A percentile compares a stretch with the other conserved stretches of the same genome.
Evolutionary conservation across 2,329 filamentous ascomycete genomes (phyloP).

Genomic region (Cercospora berteroae): DNA sequence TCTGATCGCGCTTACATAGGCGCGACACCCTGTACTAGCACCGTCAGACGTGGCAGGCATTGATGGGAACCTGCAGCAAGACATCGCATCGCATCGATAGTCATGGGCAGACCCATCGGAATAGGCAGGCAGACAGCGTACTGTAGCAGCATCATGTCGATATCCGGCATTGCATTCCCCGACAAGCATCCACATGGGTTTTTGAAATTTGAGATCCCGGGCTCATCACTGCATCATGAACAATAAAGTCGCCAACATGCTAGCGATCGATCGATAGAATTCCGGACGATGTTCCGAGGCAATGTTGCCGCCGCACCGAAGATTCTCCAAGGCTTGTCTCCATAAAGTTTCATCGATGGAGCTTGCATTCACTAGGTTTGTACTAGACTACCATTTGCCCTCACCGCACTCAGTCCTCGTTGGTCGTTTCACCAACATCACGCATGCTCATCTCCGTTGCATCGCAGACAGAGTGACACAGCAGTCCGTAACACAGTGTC

Average conservation of each 20-base stretch:
- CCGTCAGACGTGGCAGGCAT: background rate
- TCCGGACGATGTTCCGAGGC: background rate
- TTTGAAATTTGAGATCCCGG: background rate
- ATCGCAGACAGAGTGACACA: background rate
- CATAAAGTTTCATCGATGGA: background rate
- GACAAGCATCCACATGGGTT: background rate
- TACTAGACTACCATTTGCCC: background rate
- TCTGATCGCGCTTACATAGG: constrained; percentile 20
- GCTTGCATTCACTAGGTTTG: background rate
- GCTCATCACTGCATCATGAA: background rate
- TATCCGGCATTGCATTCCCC: background rate
- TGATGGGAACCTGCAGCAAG: background rate
- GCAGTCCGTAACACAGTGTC: background rate
- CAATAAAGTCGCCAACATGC: background rate
- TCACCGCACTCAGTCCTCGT: background rate
- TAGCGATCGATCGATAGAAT: background rate
- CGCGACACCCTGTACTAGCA: background rate
- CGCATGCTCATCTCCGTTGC: background rate
- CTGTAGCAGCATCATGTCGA: background rate
- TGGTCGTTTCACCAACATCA: background rate
- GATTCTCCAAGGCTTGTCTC: background rate
- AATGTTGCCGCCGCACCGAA: background rate
- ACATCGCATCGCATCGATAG: background rate
- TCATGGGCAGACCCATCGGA: background rate
- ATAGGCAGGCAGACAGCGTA: background rate